phyloP scores from a whole-genome alignment of 2,329 filamentous ascomycete genomes.

The Elsinoe necatrix region DNA sequence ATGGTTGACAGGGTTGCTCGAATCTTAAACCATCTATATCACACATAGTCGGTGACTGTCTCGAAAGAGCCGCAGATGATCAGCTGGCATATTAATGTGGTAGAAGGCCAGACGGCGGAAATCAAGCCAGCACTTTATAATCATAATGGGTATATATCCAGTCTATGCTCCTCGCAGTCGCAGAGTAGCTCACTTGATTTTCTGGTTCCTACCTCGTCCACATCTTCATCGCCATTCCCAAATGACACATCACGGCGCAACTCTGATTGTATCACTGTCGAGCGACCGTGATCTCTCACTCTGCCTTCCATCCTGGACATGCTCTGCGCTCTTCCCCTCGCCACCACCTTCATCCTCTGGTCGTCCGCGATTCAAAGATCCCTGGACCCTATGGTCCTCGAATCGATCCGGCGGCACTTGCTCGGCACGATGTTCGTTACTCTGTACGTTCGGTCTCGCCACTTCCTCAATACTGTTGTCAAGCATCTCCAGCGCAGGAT shows the following conservation, averaged over 20 bases:
- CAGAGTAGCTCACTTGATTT: background rate
- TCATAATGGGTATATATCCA: background rate
- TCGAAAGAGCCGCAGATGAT: too few relatives aligned
- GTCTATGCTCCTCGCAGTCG: background rate
- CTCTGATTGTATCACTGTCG: background rate
- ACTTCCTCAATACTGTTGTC: background rate
- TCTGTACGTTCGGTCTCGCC: background rate
- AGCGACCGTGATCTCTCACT: background rate
- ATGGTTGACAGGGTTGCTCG: background rate
- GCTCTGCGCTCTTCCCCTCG: background rate
- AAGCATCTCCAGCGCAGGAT: background rate
- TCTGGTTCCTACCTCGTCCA: background rate
- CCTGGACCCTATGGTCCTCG: background rate
- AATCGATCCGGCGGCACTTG: background rate
- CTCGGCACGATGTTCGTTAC: background rate
- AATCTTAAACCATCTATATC: background rate
- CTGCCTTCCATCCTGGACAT: background rate
- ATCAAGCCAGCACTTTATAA: background rate
- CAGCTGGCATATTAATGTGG: too few relatives aligned
- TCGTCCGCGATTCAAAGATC: background rate
- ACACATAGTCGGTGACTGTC: too few relatives aligned
- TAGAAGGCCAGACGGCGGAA: too few relatives aligned
- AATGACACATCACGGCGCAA: background rate
- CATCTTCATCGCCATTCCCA: background rate
- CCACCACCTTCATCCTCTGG: background rate